phyloP scores from a whole-genome alignment of 1,139 yeast genomes.

The Schwanniomyces etchellsii region DNA sequence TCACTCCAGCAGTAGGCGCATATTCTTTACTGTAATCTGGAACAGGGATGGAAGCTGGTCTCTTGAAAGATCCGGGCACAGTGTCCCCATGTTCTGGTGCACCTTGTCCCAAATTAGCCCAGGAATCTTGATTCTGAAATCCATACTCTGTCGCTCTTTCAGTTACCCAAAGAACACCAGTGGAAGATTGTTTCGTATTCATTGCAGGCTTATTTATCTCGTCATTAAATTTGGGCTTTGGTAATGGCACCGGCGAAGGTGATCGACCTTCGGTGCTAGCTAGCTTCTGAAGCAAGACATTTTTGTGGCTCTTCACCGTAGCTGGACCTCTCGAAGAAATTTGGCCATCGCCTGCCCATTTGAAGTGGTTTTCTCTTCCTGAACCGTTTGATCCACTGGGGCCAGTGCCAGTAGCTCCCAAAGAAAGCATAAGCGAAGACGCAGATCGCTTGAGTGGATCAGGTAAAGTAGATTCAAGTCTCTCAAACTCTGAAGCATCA shows the following conservation, averaged over 20 bases:
- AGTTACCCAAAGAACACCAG: slow-evolving; percentile 69
- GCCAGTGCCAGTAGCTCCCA: slow-evolving; percentile 12
- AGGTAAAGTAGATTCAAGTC: slow-evolving; percentile 43
- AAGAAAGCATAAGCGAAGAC: slow-evolving; percentile 33
- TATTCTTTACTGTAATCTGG: slow-evolving; percentile 53
- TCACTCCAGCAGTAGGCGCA: slow-evolving; percentile 62
- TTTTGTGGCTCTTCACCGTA: slow-evolving; percentile 9
- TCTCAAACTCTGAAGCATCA: slow-evolving; percentile 30
- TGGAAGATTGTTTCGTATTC: slow-evolving; percentile 57
- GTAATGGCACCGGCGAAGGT: slow-evolving; percentile 48
- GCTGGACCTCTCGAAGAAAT: slow-evolving; percentile 20
- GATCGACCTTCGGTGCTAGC: slow-evolving; percentile 33
- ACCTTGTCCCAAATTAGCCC: slow-evolving; percentile 70
- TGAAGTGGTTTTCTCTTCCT: slow-evolving; percentile 13
- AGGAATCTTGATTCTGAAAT: slow-evolving; percentile 39
- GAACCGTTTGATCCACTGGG: slow-evolving; percentile 1
- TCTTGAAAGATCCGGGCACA: slow-evolving; percentile 54
- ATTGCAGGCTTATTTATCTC: slow-evolving; percentile 54
- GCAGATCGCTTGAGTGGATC: slow-evolving; percentile 37
- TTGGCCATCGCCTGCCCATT: slow-evolving; percentile 11
- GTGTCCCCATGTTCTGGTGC: slow-evolving; percentile 66
- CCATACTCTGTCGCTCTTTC: slow-evolving; percentile 63
- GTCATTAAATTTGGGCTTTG: slow-evolving; percentile 41
- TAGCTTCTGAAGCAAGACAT: slow-evolving; percentile 25
- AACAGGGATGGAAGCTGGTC: slow-evolving; percentile 51